A percentile compares a stretch with the other conserved stretches of the same genome.
phyloP scores from a whole-genome alignment of 1,139 yeast species.

The Kluyveromyces marxianus region DNA sequence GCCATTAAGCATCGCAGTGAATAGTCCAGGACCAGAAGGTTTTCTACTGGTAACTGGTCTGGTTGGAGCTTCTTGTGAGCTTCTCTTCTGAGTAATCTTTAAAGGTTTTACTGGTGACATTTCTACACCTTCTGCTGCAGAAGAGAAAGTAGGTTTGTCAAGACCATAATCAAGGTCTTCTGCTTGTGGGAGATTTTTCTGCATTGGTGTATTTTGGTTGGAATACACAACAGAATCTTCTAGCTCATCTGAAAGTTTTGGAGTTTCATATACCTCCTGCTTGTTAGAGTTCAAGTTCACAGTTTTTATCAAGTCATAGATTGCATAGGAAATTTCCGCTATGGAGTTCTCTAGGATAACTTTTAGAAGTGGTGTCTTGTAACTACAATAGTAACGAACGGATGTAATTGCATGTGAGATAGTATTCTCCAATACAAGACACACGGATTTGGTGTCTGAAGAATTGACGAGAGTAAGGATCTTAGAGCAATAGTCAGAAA shows the following conservation, averaged over 20 bases:
- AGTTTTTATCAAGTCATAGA: conserved; percentile 59
- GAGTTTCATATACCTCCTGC: neutral
- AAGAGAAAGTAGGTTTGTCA: neutral
- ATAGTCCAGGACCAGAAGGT: conserved; percentile 27
- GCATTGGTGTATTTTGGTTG: conserved; percentile 7
- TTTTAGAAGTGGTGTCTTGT: conserved; percentile 58
- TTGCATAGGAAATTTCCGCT: conserved; percentile 64
- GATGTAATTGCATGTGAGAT: conserved; percentile 73
- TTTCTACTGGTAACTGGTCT: conserved; percentile 18
- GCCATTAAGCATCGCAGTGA: conserved; percentile 20
- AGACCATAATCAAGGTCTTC: neutral
- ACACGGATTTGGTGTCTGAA: conserved; percentile 20
- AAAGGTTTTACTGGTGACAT: conserved; percentile 32
- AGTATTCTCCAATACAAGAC: conserved; percentile 50
- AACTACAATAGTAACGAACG: conserved; percentile 66
- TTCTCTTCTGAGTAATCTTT: conserved; percentile 29
- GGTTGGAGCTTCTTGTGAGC: conserved; percentile 12
- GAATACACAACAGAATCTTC: neutral
- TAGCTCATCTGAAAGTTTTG: neutral
- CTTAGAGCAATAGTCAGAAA: conserved; percentile 44
- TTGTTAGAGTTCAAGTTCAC: conserved; percentile 16
- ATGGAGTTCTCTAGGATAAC: conserved; percentile 71
- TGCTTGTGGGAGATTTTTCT: conserved; percentile 1
- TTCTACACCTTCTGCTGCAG: conserved; percentile 8
- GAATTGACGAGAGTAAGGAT: conserved; percentile 26